phyloP scores from a whole-genome alignment of 2,329 filamentous ascomycete species.

The Ceratocystis eucalypticola region DNA sequence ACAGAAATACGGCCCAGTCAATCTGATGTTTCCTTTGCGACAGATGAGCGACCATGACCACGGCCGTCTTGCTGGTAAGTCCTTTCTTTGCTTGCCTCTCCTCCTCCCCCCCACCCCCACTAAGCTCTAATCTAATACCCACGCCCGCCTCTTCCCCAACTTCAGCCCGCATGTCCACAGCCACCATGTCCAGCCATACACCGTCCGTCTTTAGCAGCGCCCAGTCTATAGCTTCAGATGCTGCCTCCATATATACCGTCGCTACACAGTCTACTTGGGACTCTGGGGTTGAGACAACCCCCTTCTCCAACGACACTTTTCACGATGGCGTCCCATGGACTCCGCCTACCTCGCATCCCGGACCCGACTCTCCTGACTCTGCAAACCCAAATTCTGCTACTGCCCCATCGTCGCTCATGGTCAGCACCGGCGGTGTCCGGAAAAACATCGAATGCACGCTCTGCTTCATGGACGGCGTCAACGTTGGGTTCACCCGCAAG shows the following conservation, averaged over 20 bases:
- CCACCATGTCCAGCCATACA: slow-evolving; percentile 29
- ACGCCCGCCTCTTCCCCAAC: background rate
- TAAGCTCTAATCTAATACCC: background rate
- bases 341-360: slow-evolving; percentile 9
- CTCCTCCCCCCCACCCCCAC: too few relatives aligned
- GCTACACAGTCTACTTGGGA: slow-evolving; percentile 19
- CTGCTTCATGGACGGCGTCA: slow-evolving; percentile 34
- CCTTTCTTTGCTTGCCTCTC: background rate
- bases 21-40: slow-evolving; percentile 20
- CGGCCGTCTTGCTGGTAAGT: slow-evolving; percentile 3
- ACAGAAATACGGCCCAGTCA: slow-evolving; percentile 20
- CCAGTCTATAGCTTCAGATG: slow-evolving; percentile 30
- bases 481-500: slow-evolving; percentile 34
- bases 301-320: slow-evolving; percentile 14
- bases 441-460: slow-evolving; percentile 30
- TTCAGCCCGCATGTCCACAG: slow-evolving; percentile 29
- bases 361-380: slow-evolving; percentile 18
- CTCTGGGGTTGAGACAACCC: slow-evolving; percentile 11
- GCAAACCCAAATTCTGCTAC: slow-evolving; percentile 14
- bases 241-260: slow-evolving; percentile 17
- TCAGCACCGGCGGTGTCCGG: slow-evolving; percentile 11
- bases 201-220: slow-evolving; percentile 32
- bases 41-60: slow-evolving; percentile 19
- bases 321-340: slow-evolving; percentile 19
- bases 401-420: slow-evolving; percentile 20